Evolutionary conservation across 1,284 basidiomycete genomes (phyloP), one percentile per base, ranked within the genome.

Genomic region (Ustilago crameri): DNA sequence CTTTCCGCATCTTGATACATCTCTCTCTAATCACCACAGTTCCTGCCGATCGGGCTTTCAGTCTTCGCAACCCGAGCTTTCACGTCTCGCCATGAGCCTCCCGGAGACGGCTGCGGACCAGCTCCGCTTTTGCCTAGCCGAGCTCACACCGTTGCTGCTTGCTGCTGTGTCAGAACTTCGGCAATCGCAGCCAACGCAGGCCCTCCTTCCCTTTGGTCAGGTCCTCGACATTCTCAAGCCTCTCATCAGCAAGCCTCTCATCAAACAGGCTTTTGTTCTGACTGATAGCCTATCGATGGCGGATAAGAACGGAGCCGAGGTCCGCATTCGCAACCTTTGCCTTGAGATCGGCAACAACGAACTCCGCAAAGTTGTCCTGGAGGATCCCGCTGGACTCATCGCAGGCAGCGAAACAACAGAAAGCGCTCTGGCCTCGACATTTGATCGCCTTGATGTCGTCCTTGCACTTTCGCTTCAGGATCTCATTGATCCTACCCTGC

Each of bases 381-480:
- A 71, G 22, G 44, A 64, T 20, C 24, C 61, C 42, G 35, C 45
- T 18, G 59, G 44, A 10, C 30, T 61, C 37, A 15, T 24, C 7
- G 47, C 51, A 26, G 37, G n/a, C 26, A 17, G 22, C 37, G 30
- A 54, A 38, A 9, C 14, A 15, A 18, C 20, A 12, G 34, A 37
- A 10, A 14, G 34, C 18, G 22, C 24, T 27, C 54, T 73, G 12
- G 15, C 43, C 12, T 51, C 51, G 9, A 47, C 52, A 0, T 49
- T 73, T 14, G 69, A 73, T n/a, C 65, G 67, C 7, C 58, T 79
- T 12, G 79, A 81, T 44, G 47, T 57, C 7, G 65, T 73, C 20
- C 58, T 81, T 0, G 52, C 55, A 1, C 53, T 81, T 12, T 65
- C 67, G 7, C 64, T 58, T 14, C 44, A 51, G 14, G 67, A 69